Evolutionary conservation across 73 alveolate species (phyloP).

Genomic region (Uronychia binucleata): DNA sequence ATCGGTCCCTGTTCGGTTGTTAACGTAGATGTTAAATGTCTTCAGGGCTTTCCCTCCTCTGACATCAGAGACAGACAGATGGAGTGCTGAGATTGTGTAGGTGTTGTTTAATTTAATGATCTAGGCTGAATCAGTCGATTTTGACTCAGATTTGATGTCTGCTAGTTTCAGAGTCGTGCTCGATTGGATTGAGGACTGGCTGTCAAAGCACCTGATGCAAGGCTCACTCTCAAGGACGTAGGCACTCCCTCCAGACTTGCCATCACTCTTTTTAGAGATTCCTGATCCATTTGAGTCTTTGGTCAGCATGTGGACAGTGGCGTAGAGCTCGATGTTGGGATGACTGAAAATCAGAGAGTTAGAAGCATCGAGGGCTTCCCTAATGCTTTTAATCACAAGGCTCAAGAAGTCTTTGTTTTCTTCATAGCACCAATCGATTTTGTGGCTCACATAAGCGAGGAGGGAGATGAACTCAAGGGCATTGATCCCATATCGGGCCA

Average conservation of each 20-base stretch:
- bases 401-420: not conserved
- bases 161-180: not conserved
- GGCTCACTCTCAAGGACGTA: conserved; percentile 58
- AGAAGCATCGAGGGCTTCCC: not conserved
- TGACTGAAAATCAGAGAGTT: conserved; percentile 2
- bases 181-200: conserved; percentile 3
- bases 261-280: not conserved
- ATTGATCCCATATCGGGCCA: conserved; percentile 21
- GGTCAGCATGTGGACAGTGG: conserved; percentile 11
- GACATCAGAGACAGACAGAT: conserved; percentile 8
- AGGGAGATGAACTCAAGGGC: conserved; percentile 21
- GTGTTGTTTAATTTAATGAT: conserved; percentile 39
- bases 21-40: conserved; percentile 26
- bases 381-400: not conserved
- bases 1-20: conserved; percentile 38
- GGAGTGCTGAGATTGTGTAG: conserved; percentile 19
- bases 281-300: not conserved
- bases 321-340: conserved; percentile 30
- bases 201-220: conserved; percentile 53
- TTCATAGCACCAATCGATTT: not conserved
- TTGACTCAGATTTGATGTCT: conserved; percentile 49
- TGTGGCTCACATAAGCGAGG: conserved; percentile 12
- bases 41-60: conserved; percentile 52
- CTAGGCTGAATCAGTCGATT: conserved; percentile 48
- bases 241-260: conserved; percentile 4